Percentiles rank a stretch among this genome's conserved stretches.
Evolutionary conservation across 2,329 filamentous ascomycete species (phyloP).

Genomic region (Scedosporium aurantiacum): DNA sequence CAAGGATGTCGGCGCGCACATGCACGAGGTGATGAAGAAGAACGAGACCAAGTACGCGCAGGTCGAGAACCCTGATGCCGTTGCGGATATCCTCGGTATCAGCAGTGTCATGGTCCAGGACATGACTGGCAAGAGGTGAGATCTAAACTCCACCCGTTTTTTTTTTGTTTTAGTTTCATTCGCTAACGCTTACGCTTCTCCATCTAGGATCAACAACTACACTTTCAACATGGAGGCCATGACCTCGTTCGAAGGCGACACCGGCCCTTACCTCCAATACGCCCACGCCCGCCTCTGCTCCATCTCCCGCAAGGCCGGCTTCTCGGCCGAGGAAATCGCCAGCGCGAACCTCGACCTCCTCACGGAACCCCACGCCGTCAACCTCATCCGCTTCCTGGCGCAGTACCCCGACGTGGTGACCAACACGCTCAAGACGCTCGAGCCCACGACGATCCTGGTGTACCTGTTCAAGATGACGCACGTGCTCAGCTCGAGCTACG

Average conservation of each 20-base stretch:
- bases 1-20: constrained; percentile 75
- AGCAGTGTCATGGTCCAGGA: constrained; percentile 96
- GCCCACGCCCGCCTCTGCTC: constrained; percentile 63
- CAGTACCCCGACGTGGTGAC: constrained; percentile 79
- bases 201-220: constrained; percentile 49
- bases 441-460: constrained; percentile 47
- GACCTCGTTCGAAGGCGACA: constrained; percentile 77
- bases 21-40: constrained; percentile 94
- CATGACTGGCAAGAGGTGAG: constrained; percentile 71
- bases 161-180: not conserved
- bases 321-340: constrained; percentile 46
- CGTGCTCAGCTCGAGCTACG: constrained; percentile 67
- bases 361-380: constrained; percentile 58
- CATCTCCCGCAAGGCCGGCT: constrained; percentile 45
- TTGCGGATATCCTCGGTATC: constrained; percentile 83
- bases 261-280: constrained; percentile 76
- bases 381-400: constrained; percentile 64
- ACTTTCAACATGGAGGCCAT: constrained; percentile 71
- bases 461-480: constrained; percentile 86
- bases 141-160: constrained; percentile 5
- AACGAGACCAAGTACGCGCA: constrained; percentile 86
- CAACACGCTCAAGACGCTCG: constrained; percentile 75
- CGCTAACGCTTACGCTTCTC: not conserved
- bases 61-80: constrained; percentile 69
- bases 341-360: constrained; percentile 57